Evolutionary conservation across 768 basidiomycete genomes (phyloP).

Genomic region (Hygrocybe coccinea): DNA sequence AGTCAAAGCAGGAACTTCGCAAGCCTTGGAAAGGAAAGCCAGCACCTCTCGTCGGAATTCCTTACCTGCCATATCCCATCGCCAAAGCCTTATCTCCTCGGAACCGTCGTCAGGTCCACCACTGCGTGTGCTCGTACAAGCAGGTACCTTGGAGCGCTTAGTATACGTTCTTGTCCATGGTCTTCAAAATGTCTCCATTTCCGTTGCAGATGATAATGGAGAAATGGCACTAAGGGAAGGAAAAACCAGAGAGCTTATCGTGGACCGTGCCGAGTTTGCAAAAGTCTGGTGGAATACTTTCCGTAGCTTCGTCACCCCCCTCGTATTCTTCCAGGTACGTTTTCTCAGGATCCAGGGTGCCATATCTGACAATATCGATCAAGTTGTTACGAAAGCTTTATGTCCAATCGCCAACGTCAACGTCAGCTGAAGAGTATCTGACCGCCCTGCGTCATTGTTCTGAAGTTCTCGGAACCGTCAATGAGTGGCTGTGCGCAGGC

Average conservation of each 20-base stretch:
- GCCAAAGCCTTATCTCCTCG: constrained; percentile 50
- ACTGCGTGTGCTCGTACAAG: constrained; percentile 70
- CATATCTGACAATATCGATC: constrained; percentile 5
- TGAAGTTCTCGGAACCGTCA: constrained; percentile 60
- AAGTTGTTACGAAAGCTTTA: constrained; percentile 78
- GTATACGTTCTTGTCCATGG: constrained; percentile 76
- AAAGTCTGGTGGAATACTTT: constrained; percentile 81
- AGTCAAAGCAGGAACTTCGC: constrained; percentile 64
- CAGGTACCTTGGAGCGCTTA: constrained; percentile 70
- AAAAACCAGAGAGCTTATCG: constrained; percentile 63
- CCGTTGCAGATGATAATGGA: constrained; percentile 82
- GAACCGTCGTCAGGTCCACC: constrained; percentile 68
- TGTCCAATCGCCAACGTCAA: constrained; percentile 43
- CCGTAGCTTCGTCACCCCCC: constrained; percentile 73
- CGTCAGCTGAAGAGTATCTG: constrained; percentile 43
- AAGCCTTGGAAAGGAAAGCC: constrained; percentile 69
- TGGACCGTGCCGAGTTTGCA: constrained; percentile 71
- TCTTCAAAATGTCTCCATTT: constrained; percentile 69
- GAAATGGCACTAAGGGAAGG: constrained; percentile 75
- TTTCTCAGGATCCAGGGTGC: not conserved
- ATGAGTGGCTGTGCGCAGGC: constrained; percentile 68
- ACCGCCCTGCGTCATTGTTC: constrained; percentile 49
- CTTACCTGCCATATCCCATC: constrained; percentile 67
- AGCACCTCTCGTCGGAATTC: constrained; percentile 73
- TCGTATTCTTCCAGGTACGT: constrained; percentile 80